Conservation (phyloP, 2,329 filamentous ascomycete species). For the Capronia epimyces region DNA sequence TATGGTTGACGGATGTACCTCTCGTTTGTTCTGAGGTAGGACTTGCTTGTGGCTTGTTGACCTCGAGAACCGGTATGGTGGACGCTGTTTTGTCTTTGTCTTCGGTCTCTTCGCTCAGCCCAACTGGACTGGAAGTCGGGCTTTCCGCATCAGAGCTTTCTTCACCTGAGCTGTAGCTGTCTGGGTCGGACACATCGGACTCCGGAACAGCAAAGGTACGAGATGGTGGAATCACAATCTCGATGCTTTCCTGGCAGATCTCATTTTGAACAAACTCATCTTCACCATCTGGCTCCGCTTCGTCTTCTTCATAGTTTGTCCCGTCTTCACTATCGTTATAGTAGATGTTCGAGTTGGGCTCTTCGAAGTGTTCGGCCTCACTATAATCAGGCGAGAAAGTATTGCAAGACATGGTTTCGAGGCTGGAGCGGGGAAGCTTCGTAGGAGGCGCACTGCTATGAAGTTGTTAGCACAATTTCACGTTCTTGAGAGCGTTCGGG, state of each 20-base stretch:
- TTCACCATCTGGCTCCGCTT: constrained; percentile 9
- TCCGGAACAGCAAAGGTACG: constrained; percentile 22
- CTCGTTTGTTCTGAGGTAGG: not conserved
- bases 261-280: constrained; percentile 22
- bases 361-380: constrained; percentile 23
- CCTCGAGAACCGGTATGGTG: not conserved
- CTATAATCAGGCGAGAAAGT: constrained; percentile 40
- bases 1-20: not conserved
- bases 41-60: not conserved
- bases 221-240: constrained; percentile 17
- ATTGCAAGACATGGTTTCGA: constrained; percentile 29
- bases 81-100: not conserved
- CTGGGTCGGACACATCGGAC: constrained; percentile 18
- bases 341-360: constrained; percentile 2
- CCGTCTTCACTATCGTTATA: constrained; percentile 5
- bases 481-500: not conserved
- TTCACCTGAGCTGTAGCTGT: constrained; percentile 11
- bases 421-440: not conserved
- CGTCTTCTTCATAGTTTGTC: constrained; percentile 1
- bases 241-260: constrained; percentile 17
- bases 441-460: not conserved
- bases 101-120: not conserved
- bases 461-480: not conserved
- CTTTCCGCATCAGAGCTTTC: constrained; percentile 13
- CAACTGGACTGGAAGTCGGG: constrained; percentile 14